Conservation (phyloP, 352 stramenopile genomes). For the Phytophthora pluvialis region DNA sequence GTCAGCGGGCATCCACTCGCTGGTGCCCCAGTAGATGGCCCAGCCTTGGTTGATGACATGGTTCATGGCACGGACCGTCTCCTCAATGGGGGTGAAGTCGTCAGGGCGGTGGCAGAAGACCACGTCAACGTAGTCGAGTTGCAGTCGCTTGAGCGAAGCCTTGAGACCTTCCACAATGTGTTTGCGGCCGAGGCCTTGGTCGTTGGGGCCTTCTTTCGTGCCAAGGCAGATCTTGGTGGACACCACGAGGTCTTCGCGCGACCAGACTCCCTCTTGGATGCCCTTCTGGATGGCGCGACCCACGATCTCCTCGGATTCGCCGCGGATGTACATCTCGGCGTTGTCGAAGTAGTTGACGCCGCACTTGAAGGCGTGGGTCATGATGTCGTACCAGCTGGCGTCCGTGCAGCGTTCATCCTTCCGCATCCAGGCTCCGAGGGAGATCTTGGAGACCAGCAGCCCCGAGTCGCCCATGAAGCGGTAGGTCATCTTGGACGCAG, state of each 20-base stretch:
- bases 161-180: constrained; percentile 45
- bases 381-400: constrained; percentile 39
- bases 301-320: constrained; percentile 43
- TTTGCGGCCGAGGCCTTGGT: constrained; percentile 39
- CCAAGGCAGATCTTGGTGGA: constrained; percentile 58
- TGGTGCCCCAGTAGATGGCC: constrained; percentile 42
- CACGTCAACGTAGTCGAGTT: constrained; percentile 49
- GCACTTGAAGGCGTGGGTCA: constrained; percentile 39
- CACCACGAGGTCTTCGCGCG: constrained; percentile 54
- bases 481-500: constrained; percentile 35
- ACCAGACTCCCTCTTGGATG: constrained; percentile 33
- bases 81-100: constrained; percentile 36
- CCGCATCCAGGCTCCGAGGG: constrained; percentile 39
- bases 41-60: constrained; percentile 28
- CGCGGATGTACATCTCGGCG: constrained; percentile 43
- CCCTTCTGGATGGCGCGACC: constrained; percentile 45
- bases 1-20: constrained; percentile 60
- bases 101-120: constrained; percentile 61
- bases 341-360: constrained; percentile 63
- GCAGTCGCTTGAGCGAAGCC: constrained; percentile 37
- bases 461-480: constrained; percentile 44
- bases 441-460: constrained; percentile 47
- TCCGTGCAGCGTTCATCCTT: constrained; percentile 22
- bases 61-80: constrained; percentile 37
- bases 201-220: constrained; percentile 18